Conservation (phyloP, 108 stramenopile genomes). For the Skeletonema tropicum region DNA sequence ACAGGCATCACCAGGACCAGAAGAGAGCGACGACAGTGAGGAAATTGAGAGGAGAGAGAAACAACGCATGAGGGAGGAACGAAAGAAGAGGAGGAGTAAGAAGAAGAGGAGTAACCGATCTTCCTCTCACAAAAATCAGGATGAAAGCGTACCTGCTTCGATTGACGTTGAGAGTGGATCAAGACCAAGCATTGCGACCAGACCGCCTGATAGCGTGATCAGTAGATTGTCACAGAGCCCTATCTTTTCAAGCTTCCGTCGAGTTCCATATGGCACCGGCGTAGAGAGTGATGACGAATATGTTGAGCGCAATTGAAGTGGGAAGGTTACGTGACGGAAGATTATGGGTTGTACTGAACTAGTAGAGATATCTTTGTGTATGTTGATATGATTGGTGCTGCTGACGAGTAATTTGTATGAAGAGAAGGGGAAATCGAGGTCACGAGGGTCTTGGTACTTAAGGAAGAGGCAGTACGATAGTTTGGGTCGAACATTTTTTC, state of each 20-base stretch:
- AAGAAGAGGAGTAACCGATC: background rate
- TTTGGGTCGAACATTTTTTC: no score
- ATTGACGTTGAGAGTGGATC: background rate
- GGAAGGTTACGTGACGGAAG: background rate
- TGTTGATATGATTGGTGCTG: no score
- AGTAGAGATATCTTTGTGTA: no score
- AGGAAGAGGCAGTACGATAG: no score
- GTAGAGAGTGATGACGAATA: no score
- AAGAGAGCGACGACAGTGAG: background rate
- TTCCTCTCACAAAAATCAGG: background rate
- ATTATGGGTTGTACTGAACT: no score
- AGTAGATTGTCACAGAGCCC: background rate
- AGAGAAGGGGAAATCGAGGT: no score
- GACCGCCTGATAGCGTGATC: no score
- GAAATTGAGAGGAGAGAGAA: background rate
- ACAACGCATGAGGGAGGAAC: background rate
- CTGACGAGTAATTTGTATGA: no score
- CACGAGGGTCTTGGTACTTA: no score
- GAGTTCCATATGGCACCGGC: no score
- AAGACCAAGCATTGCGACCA: background rate
- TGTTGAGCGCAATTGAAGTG: background rate
- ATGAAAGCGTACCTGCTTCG: background rate
- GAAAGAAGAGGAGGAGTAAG: background rate
- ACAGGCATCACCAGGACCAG: background rate
- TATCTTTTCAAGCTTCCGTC: background rate